A percentile compares a stretch with the other conserved stretches of the same genome.
Evolutionary conservation across 768 basidiomycete genomes (phyloP).

Genomic region (Pleurotus sapidus): DNA sequence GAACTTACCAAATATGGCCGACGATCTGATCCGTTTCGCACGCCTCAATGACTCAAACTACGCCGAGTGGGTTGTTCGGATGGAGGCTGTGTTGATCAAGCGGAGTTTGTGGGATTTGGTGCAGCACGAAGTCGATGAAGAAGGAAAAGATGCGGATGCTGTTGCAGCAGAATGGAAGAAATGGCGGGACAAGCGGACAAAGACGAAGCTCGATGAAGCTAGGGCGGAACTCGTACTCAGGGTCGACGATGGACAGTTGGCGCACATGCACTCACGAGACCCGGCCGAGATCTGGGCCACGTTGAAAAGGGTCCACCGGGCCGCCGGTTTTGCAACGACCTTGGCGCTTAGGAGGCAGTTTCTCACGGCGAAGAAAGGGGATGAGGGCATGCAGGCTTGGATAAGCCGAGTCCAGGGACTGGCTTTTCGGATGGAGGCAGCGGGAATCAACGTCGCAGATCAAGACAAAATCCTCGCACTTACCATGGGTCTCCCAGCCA

Average conservation of each 20-base stretch:
- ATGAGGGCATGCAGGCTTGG: slow-evolving; percentile 22
- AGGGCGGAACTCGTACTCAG: slow-evolving; percentile 21
- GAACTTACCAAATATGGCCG: not conserved
- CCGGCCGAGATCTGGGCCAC: slow-evolving; percentile 21
- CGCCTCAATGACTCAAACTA: slow-evolving; percentile 21
- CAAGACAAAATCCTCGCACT: slow-evolving; percentile 23
- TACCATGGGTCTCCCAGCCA: slow-evolving; percentile 20
- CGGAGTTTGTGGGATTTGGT: slow-evolving; percentile 13
- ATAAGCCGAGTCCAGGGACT: slow-evolving; percentile 17
- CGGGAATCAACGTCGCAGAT: slow-evolving; percentile 16
- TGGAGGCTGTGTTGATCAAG: slow-evolving; percentile 19
- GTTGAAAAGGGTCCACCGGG: slow-evolving; percentile 17
- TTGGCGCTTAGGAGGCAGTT: slow-evolving; percentile 20
- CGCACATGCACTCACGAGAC: slow-evolving; percentile 20
- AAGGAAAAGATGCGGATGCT: not conserved
- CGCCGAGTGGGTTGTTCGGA: slow-evolving; percentile 18
- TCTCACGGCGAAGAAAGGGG: slow-evolving; percentile 18
- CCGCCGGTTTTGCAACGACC: slow-evolving; percentile 20
- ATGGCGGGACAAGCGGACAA: slow-evolving; percentile 8
- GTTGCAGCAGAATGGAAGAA: slow-evolving; percentile 5
- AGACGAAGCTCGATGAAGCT: slow-evolving; percentile 20
- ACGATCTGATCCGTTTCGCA: slow-evolving; percentile 5
- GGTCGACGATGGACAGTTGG: slow-evolving; percentile 22
- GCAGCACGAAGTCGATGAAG: not conserved
- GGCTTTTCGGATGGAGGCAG: slow-evolving; percentile 17